A percentile compares a stretch with the other conserved stretches of the same genome.
Conservation (phyloP, 768 basidiomycete genomes). For the Suillus spraguei region DNA sequence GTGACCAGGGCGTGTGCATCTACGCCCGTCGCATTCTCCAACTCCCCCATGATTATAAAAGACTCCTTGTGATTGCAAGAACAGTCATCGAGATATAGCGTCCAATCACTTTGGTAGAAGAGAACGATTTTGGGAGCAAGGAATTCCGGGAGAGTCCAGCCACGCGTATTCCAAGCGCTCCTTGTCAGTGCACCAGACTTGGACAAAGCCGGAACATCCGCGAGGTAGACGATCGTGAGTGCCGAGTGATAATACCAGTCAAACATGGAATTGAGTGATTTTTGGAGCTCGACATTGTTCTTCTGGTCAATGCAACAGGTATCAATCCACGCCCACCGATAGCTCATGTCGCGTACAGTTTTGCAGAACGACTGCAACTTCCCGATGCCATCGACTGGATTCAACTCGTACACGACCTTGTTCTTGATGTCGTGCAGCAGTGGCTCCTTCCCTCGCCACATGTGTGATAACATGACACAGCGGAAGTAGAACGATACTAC, state of each 20-base stretch:
- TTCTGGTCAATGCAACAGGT: neutral
- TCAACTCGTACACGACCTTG: neutral
- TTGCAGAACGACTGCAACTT: neutral
- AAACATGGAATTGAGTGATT: constrained; percentile 1
- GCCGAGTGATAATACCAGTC: neutral
- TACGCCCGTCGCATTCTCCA: neutral
- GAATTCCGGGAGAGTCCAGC: neutral
- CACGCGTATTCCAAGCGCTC: neutral
- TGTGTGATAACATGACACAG: neutral
- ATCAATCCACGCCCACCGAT: neutral
- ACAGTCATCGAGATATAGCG: neutral
- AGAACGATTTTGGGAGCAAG: neutral
- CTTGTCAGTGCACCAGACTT: neutral
- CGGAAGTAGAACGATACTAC: neutral
- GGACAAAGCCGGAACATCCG: neutral
- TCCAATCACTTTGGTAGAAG: neutral
- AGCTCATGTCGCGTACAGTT: neutral
- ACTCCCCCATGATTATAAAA: neutral
- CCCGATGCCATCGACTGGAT: neutral
- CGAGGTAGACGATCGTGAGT: neutral
- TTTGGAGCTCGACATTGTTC: neutral
- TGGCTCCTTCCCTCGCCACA: neutral
- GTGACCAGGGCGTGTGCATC: neutral
- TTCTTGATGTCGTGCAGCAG: neutral
- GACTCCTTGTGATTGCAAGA: neutral